phyloP scores from a whole-genome alignment of 2,329 filamentous ascomycete species.

The Pseudopithomyces maydicus region DNA sequence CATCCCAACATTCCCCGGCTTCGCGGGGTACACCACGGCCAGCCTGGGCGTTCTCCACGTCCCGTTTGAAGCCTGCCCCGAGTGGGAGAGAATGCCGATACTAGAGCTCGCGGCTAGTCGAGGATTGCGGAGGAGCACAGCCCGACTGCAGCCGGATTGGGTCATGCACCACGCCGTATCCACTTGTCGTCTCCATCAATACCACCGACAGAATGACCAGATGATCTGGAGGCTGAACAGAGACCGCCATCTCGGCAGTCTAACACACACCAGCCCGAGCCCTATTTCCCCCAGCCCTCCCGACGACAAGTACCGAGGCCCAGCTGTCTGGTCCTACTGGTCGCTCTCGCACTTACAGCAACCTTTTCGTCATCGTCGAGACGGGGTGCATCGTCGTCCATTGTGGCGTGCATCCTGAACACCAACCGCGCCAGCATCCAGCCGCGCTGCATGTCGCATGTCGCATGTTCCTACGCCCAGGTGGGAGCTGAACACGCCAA shows the following conservation, averaged over 20 bases:
- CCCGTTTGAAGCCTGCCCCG: conserved; percentile 1
- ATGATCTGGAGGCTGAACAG: not conserved
- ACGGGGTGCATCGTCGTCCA: too few relatives aligned
- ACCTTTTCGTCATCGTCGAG: too few relatives aligned
- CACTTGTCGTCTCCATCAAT: not conserved
- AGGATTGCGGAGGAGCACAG: not conserved
- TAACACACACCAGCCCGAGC: not conserved
- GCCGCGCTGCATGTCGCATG: not conserved
- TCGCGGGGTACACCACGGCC: not conserved
- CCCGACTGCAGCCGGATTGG: not conserved
- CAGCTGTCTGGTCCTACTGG: too few relatives aligned
- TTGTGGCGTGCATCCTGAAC: not conserved
- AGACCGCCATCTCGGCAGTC: not conserved
- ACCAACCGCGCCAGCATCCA: not conserved
- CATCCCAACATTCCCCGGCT: not conserved
- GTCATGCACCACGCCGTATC: not conserved
- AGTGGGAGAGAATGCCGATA: conserved; percentile 3
- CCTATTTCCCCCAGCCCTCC: not conserved
- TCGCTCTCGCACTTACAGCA: too few relatives aligned
- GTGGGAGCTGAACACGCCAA: not conserved
- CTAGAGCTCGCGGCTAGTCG: not conserved
- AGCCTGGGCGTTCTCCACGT: conserved; percentile 1
- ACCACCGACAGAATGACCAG: not conserved
- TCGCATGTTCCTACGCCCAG: not conserved
- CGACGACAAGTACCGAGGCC: not conserved